phyloP scores from a whole-genome alignment of 345 rosid genomes.

The Mallotus nudiflorus region DNA sequence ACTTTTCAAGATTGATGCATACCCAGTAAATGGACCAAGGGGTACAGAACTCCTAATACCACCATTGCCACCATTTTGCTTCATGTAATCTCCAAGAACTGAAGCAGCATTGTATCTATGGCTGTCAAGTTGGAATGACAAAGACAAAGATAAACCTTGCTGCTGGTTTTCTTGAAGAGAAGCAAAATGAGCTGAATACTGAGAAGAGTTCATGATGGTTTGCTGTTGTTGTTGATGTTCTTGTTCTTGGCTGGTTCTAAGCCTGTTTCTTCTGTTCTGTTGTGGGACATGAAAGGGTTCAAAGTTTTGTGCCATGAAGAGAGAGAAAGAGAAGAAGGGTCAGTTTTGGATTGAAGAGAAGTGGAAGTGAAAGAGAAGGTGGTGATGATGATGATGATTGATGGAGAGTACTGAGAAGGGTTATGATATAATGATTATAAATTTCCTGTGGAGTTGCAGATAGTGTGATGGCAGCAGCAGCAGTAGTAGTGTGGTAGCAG shows the following conservation, averaged over 20 bases:
- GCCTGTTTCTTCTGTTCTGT: constrained; percentile 42
- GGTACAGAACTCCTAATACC: constrained; percentile 35
- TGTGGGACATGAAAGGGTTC: constrained; percentile 37
- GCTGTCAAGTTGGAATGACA: constrained; percentile 18
- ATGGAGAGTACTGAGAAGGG: background rate
- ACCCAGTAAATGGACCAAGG: constrained; percentile 42
- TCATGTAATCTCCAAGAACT: constrained; percentile 17
- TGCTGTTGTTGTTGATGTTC: constrained; percentile 5
- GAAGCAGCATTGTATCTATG: constrained; percentile 15
- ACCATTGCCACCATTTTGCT: constrained; percentile 14
- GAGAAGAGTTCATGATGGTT: constrained; percentile 5
- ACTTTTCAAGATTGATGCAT: constrained; percentile 28
- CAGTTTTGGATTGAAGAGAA: background rate
- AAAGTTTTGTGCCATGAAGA: constrained; percentile 32
- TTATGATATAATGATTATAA: constrained; percentile 12
- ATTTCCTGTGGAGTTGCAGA: background rate
- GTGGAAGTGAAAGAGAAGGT: constrained; percentile 1
- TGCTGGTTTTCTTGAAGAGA: background rate
- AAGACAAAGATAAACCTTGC: constrained; percentile 27
- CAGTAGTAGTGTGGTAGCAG: constrained; percentile 7
- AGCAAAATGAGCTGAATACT: background rate
- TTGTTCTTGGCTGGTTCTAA: constrained; percentile 23
- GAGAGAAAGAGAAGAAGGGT: background rate
- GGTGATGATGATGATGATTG: background rate
- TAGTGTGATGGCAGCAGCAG: constrained; percentile 6